Evolutionary conservation across 495 filamentous ascomycete species (phyloP).

Genomic region (Penicillium alfredii): DNA sequence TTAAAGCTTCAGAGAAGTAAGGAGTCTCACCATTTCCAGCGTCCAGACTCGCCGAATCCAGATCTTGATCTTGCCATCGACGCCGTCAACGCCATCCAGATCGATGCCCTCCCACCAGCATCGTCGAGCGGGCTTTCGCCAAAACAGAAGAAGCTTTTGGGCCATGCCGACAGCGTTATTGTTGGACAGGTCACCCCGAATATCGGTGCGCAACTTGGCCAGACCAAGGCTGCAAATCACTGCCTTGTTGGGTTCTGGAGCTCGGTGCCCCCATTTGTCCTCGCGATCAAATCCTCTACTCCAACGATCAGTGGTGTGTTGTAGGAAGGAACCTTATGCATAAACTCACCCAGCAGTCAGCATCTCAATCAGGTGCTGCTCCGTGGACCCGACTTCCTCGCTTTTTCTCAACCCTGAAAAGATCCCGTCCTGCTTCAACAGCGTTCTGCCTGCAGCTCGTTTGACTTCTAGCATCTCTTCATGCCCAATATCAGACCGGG

Average conservation of each 20-base stretch:
- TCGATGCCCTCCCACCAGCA: slow-evolving; percentile 99
- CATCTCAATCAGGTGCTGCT: slow-evolving; percentile 99
- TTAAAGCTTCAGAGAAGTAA: neutral
- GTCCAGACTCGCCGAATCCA: slow-evolving; percentile 99
- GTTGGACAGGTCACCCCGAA: slow-evolving; percentile 68
- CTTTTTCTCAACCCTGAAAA: slow-evolving; percentile 92
- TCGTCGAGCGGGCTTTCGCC: slow-evolving; percentile 90
- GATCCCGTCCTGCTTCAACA: slow-evolving; percentile 89
- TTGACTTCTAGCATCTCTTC: slow-evolving; percentile 96
- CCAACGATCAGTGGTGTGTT: slow-evolving; percentile 11
- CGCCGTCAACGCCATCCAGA: slow-evolving; percentile 78
- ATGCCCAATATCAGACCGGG: slow-evolving; percentile 72
- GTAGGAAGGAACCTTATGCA: too few species aligned
- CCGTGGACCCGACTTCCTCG: slow-evolving; percentile 91
- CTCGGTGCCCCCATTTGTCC: slow-evolving; percentile 92
- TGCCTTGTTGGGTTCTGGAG: slow-evolving; percentile 93
- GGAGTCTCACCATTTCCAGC: slow-evolving; percentile 76
- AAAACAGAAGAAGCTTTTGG: slow-evolving; percentile 96
- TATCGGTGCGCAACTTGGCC: slow-evolving; percentile 86
- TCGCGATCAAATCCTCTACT: slow-evolving; percentile 90
- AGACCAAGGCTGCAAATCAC: slow-evolving; percentile 96
- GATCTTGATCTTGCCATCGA: slow-evolving; percentile 89
- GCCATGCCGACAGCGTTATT: slow-evolving; percentile 94
- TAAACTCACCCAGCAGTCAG: slow-evolving; percentile 83
- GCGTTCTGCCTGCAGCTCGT: slow-evolving; percentile 77